These are phyloP conservation scores for Chenopodium suecicum DNA, from an alignment of 148 eudicot genomes.

Conservation along the genomic window DNA sequence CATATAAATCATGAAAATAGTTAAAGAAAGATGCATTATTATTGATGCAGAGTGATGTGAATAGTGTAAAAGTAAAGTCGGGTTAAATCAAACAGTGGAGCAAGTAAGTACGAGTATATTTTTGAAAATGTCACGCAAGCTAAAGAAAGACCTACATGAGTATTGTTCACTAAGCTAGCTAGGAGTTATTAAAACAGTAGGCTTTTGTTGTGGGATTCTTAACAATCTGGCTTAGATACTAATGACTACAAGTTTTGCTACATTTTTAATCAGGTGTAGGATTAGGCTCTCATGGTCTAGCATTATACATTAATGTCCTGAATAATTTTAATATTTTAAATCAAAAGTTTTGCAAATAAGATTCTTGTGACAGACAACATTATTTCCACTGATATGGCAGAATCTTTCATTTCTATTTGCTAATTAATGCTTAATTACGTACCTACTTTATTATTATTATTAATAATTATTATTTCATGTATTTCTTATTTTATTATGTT, in stretches of 20 bases:
- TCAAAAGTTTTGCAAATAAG: conserved; percentile 18
- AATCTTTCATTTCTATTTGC: conserved; percentile 21
- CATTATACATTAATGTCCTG: conserved; percentile 12
- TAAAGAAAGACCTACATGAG: too few relatives aligned
- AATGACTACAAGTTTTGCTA: background rate
- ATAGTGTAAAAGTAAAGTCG: too few relatives aligned
- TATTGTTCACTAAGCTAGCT: too few relatives aligned
- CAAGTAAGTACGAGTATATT: too few relatives aligned
- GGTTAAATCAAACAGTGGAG: too few relatives aligned
- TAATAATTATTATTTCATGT: background rate
- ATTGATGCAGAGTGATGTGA: too few relatives aligned
- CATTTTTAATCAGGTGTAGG: conserved; percentile 15
- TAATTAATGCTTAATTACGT: conserved; percentile 9
- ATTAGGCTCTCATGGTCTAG: conserved; percentile 24
- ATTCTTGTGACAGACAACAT: conserved; percentile 35
- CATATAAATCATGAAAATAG: too few relatives aligned
- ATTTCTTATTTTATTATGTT: background rate
- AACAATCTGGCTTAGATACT: conserved; percentile 23
- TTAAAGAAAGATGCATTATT: too few relatives aligned
- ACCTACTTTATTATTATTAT: background rate
- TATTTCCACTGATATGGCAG: conserved; percentile 29
- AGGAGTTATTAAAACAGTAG: conserved; percentile 4
- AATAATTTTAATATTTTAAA: background rate
- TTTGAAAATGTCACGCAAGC: too few relatives aligned
- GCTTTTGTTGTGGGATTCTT: conserved; percentile 23